Conservation (phyloP, 1,284 basidiomycete genomes). For the Trichosporon sp. region DNA sequence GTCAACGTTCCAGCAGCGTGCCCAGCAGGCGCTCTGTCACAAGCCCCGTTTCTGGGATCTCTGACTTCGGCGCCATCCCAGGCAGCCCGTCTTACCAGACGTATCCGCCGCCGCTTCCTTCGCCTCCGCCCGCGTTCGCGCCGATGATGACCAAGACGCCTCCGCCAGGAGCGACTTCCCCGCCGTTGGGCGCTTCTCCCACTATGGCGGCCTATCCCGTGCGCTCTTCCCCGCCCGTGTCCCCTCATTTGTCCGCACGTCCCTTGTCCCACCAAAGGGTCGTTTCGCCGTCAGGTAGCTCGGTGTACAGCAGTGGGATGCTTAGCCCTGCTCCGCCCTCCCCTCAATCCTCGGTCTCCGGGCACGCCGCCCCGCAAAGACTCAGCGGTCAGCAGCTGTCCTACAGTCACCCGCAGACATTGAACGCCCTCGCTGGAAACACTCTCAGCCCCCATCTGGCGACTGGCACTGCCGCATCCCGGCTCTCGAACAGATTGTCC, state of each 20-base stretch:
- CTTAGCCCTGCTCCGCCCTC: not conserved
- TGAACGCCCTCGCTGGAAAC: slow-evolving; percentile 12
- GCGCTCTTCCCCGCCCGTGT: not conserved
- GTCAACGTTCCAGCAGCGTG: slow-evolving; percentile 7
- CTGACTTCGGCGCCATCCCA: not conserved
- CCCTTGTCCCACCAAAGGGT: slow-evolving; percentile 13
- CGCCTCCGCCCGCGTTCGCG: not conserved
- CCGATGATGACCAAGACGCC: slow-evolving; percentile 14
- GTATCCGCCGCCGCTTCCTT: slow-evolving; percentile 10
- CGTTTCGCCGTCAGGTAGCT: slow-evolving; percentile 7
- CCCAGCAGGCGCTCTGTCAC: slow-evolving; percentile 6
- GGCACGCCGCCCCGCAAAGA: not conserved
- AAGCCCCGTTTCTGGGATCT: not conserved
- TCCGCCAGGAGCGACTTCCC: not conserved
- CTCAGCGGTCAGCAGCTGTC: slow-evolving; percentile 8
- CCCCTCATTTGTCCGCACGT: slow-evolving; percentile 2
- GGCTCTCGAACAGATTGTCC: not conserved
- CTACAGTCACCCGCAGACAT: slow-evolving; percentile 5
- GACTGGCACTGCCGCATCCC: slow-evolving; percentile 2
- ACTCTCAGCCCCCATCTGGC: not conserved
- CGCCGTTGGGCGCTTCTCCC: not conserved
- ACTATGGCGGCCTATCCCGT: slow-evolving; percentile 4
- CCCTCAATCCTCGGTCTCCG: not conserved
- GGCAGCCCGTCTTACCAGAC: slow-evolving; percentile 3
- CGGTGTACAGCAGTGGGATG: not conserved